phyloP scores from a whole-genome alignment of 2,329 filamentous ascomycete species.

The Coniochaeta ligniaria region DNA sequence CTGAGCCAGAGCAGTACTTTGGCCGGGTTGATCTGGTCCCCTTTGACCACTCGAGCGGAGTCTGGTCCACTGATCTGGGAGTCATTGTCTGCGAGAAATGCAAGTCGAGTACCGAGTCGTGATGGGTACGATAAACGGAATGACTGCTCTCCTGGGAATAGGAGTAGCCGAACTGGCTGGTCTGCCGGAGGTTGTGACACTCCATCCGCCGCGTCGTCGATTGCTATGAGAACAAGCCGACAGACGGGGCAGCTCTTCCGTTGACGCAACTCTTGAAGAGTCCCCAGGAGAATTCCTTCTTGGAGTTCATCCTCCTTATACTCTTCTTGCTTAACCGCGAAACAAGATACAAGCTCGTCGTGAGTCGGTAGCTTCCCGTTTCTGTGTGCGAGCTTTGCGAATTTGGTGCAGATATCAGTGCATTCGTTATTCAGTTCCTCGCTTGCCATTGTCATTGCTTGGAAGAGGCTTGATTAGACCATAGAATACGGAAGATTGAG shows the following conservation, averaged over 20 bases:
- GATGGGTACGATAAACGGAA: not conserved
- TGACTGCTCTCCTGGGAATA: not conserved
- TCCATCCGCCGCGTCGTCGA: not conserved
- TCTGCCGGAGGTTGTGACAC: not conserved
- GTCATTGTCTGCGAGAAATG: not conserved
- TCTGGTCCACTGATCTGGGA: not conserved
- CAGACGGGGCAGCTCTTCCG: not conserved
- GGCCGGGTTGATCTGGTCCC: not conserved
- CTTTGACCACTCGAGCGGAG: not conserved
- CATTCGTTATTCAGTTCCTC: not conserved
- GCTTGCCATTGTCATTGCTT: too few species aligned
- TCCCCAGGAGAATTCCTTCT: not conserved
- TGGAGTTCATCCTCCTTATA: not conserved
- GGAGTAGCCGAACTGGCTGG: not conserved
- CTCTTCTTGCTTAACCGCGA: not conserved
- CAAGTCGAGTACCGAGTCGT: not conserved
- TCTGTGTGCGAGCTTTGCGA: not conserved
- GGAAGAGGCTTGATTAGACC: too few species aligned
- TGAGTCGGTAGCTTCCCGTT: not conserved
- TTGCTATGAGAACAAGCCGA: not conserved
- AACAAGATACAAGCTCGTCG: not conserved
- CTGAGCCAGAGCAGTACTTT: not conserved
- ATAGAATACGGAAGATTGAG: too few species aligned
- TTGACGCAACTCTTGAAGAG: not conserved
- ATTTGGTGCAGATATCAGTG: not conserved